Conservation (phyloP, 768 basidiomycete species). For the Krasilnikovozyma curviuscula region DNA sequence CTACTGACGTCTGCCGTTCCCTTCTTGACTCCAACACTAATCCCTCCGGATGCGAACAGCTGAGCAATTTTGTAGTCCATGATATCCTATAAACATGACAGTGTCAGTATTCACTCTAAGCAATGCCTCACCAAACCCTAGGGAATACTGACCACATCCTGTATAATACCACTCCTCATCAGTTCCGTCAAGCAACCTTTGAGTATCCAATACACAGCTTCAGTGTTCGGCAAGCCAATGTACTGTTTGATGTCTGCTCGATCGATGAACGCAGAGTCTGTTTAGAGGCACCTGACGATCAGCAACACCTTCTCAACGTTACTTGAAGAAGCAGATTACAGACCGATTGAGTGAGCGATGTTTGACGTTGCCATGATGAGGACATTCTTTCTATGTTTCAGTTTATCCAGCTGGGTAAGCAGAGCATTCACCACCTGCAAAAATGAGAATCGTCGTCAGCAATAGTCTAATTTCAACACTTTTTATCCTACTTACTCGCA, state of each 20-base stretch:
- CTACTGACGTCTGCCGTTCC: conserved; percentile 35
- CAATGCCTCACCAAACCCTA: conserved; percentile 8
- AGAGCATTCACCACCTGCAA: conserved; percentile 87
- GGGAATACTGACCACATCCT: conserved; percentile 34
- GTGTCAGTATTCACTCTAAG: background rate
- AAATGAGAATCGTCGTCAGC: background rate
- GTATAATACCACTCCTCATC: conserved; percentile 49
- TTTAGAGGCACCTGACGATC: background rate
- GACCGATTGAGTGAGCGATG: conserved; percentile 81
- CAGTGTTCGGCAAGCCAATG: conserved; percentile 70
- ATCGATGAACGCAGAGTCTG: conserved; percentile 88
- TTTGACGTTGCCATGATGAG: conserved; percentile 94
- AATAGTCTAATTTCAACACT: too few species aligned
- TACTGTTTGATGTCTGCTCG: conserved; percentile 94
- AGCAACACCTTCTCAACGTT: background rate
- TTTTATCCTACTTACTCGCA: conserved; percentile 50
- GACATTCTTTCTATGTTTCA: conserved; percentile 81
- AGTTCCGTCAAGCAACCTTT: conserved; percentile 65
- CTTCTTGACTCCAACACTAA: conserved; percentile 4
- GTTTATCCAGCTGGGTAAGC: conserved; percentile 85
- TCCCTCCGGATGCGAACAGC: conserved; percentile 3
- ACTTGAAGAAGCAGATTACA: conserved; percentile 10
- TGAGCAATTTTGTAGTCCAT: conserved; percentile 14
- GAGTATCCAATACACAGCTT: conserved; percentile 85
- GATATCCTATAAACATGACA: conserved; percentile 5